phyloP scores from a whole-genome alignment of 441 rosid species.

The Pelargonium fulgidum region DNA sequence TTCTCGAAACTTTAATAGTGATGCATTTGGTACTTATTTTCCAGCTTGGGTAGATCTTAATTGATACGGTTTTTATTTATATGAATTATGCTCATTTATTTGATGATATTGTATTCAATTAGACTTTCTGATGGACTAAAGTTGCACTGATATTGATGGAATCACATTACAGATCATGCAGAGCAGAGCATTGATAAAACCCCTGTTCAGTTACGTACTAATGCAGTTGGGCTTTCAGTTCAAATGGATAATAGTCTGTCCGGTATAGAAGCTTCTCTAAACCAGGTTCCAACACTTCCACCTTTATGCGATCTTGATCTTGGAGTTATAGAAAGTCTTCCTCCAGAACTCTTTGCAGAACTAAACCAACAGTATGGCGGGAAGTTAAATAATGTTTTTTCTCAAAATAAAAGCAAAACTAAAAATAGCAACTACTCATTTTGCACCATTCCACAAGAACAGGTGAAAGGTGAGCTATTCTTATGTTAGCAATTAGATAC shows the following conservation, averaged over 20 bases:
- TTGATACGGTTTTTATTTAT: no score
- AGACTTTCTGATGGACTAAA: background rate
- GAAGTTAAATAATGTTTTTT: constrained; percentile 50
- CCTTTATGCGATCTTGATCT: constrained; percentile 65
- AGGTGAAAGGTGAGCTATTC: constrained; percentile 33
- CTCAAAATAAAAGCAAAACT: constrained; percentile 40
- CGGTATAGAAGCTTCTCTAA: constrained; percentile 22
- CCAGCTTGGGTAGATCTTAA: background rate
- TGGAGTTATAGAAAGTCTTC: constrained; percentile 78
- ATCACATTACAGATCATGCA: constrained; percentile 37
- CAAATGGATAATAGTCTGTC: constrained; percentile 29
- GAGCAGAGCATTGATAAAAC: constrained; percentile 26
- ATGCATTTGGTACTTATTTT: background rate
- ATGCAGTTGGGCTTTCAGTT: constrained; percentile 29
- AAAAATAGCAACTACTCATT: constrained; percentile 25
- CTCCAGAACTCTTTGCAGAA: constrained; percentile 71
- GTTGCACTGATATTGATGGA: constrained; percentile 14
- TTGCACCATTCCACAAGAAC: constrained; percentile 23
- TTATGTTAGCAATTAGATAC: constrained; percentile 4
- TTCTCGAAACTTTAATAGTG: background rate
- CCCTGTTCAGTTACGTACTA: constrained; percentile 26
- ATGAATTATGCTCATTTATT: background rate
- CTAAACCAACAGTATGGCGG: constrained; percentile 78
- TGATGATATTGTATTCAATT: background rate
- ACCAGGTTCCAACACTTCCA: constrained; percentile 45